Evolutionary conservation across 2,329 filamentous ascomycete genomes (phyloP), one percentile per base, ranked within the genome.

Genomic region (Alternaria tenuissima): DNA sequence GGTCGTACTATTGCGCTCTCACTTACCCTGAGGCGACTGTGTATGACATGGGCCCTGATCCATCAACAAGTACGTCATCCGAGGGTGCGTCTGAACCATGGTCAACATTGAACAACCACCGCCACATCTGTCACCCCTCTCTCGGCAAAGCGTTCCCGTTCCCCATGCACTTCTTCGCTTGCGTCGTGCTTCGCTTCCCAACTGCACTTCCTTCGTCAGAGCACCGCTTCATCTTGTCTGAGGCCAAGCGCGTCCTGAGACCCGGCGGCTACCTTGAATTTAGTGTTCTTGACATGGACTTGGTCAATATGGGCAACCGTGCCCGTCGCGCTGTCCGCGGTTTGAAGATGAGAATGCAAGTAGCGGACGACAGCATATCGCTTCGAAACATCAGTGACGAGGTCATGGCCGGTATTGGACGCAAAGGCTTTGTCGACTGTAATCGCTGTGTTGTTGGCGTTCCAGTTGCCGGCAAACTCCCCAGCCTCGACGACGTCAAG

Each of bases 1-100:
- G 92, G 92, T 94, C 91, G 0, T 94, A 92, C 76, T 94, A 93
- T 68, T 91, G 91, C 20, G 91, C 92, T 7, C 88, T 94, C 72
- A 93, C 91, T 1, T 94, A 94, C 65, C 89, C 90, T 0, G 83
- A 84, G 0, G 89, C 89, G 0, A 89, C 87, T 2, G 90, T 95
- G 63, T 94, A 92, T 81, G 93, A 94, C 72, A 83, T 94, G 24
- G 79, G 79, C 4, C 73, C 77, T 42, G 69, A 71, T 26, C 62
- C 71, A 42, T 72, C 73, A 4, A 67, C 73, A 7, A 57, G 68
- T 9, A 41, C 65, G 7, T 41, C 65, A 24, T 55, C 52, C 28
- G 59, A 61, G 36, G 64, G 57, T n/a, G 30, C 55, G 7, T 62
- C 68, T 30, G 74, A 78, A 46, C 70, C 74, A 11, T 76, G 71